A percentile compares a stretch with the other conserved stretches of the same genome.
These are phyloP conservation scores for Trypanosomatidae sp. DNA, from an alignment of 208 protist species.

Conservation along the genomic window DNA sequence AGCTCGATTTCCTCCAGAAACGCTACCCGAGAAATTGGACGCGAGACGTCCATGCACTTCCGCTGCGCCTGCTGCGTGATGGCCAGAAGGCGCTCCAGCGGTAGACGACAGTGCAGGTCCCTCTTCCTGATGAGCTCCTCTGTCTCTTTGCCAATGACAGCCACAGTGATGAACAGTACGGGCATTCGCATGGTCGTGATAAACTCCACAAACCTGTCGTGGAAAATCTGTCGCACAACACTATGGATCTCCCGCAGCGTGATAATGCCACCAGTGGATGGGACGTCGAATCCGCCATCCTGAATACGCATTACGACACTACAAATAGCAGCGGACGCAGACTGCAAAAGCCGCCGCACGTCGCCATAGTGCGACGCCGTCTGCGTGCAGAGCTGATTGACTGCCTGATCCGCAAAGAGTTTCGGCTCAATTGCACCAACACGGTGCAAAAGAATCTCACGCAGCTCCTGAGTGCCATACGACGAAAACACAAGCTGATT, in stretches of 20 bases:
- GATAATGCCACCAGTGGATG: slow-evolving; percentile 56
- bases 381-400: slow-evolving; percentile 83
- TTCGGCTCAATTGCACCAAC: slow-evolving; percentile 62
- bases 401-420: slow-evolving; percentile 78
- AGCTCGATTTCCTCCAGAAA: slow-evolving; percentile 74
- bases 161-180: slow-evolving; percentile 69
- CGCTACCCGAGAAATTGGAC: slow-evolving; percentile 21
- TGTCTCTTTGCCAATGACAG: slow-evolving; percentile 71
- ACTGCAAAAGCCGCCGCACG: slow-evolving; percentile 84
- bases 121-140: slow-evolving; percentile 43
- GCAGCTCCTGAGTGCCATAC: slow-evolving; percentile 76
- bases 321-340: slow-evolving; percentile 80
- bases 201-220: slow-evolving; percentile 88
- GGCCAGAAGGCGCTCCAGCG: slow-evolving; percentile 56
- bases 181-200: slow-evolving; percentile 69
- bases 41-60: slow-evolving; percentile 21
- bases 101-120: slow-evolving; percentile 53
- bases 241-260: slow-evolving; percentile 70
- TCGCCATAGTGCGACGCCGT: slow-evolving; percentile 89
- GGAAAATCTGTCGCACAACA: slow-evolving; percentile 86
- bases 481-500: slow-evolving; percentile 84
- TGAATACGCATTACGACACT: slow-evolving; percentile 79
- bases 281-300: slow-evolving; percentile 31
- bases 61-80: slow-evolving; percentile 39
- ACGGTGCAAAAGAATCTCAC: slow-evolving; percentile 65